phyloP scores from a whole-genome alignment of 805 yeast genomes.

The Blastobotrys parvus region DNA sequence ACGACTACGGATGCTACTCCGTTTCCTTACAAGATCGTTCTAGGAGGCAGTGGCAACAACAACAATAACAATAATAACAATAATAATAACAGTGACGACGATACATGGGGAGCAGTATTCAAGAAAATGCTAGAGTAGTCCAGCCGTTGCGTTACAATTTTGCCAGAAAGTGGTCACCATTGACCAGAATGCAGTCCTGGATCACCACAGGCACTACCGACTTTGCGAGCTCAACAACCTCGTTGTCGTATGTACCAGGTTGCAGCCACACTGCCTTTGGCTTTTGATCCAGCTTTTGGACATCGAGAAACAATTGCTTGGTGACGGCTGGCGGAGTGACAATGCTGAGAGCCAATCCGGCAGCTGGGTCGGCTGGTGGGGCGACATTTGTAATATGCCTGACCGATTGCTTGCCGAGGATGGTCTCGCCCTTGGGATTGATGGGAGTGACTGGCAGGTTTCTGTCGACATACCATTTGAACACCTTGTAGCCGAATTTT shows the following conservation, averaged over 20 bases:
- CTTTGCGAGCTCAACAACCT: slow-evolving; percentile 29
- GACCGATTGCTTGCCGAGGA: slow-evolving; percentile 38
- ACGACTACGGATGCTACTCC: slow-evolving; percentile 58
- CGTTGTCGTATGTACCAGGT: slow-evolving; percentile 64
- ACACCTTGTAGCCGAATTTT: slow-evolving; percentile 64
- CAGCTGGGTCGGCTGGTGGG: slow-evolving; percentile 28
- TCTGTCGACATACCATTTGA: slow-evolving; percentile 56
- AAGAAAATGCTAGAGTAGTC: slow-evolving; percentile 22
- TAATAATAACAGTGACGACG: slow-evolving; percentile 5
- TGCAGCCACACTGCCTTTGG: slow-evolving; percentile 71
- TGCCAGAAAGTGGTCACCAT: slow-evolving; percentile 41
- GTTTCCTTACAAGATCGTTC: slow-evolving; percentile 44
- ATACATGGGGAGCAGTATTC: slow-evolving; percentile 30
- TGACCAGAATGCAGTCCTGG: slow-evolving; percentile 58
- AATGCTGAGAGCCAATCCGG: slow-evolving; percentile 42
- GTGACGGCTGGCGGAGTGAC: slow-evolving; percentile 69
- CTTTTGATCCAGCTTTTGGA: slow-evolving; percentile 22
- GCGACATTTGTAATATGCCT: slow-evolving; percentile 17
- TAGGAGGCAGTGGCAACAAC: too few relatives aligned
- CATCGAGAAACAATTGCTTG: slow-evolving; percentile 34
- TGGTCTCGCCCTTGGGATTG: slow-evolving; percentile 46
- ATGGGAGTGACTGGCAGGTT: slow-evolving; percentile 55
- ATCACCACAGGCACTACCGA: slow-evolving; percentile 30
- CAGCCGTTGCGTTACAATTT: slow-evolving; percentile 7
- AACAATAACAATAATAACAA: slow-evolving; percentile 13